Percentiles rank a stretch among this genome's conserved stretches.
phyloP scores from a whole-genome alignment of 768 basidiomycete genomes.

The Leucocoprinus birnbaumii region DNA sequence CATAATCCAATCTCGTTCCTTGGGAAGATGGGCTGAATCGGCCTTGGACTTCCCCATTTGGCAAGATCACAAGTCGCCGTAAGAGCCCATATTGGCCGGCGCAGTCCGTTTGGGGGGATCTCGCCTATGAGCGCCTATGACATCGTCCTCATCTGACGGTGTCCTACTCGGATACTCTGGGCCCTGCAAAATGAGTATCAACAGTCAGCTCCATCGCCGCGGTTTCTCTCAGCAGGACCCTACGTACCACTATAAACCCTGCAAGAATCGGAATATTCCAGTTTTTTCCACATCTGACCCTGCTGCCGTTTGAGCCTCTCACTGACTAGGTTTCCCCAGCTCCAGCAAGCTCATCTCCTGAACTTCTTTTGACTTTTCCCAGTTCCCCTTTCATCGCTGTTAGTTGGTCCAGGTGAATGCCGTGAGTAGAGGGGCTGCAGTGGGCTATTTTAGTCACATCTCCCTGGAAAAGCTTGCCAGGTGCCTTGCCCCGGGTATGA shows the following conservation, averaged over 20 bases:
- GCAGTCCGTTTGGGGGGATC: background rate
- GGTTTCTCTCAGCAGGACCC: background rate
- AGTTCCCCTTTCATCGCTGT: background rate
- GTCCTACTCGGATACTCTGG: slow-evolving; percentile 7
- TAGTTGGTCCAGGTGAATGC: background rate
- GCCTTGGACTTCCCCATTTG: slow-evolving; percentile 3
- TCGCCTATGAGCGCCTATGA: background rate
- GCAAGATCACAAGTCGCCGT: slow-evolving; percentile 4
- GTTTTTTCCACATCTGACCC: background rate
- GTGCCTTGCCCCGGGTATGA: slow-evolving; percentile 9
- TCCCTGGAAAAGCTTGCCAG: slow-evolving; percentile 6
- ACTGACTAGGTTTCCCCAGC: no score
- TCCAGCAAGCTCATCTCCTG: background rate
- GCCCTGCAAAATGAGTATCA: background rate
- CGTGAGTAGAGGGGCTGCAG: background rate
- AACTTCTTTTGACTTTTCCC: background rate
- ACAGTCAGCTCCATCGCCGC: slow-evolving; percentile 4
- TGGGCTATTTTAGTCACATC: slow-evolving; percentile 11
- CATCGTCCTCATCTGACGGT: background rate
- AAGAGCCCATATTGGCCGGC: slow-evolving; percentile 2
- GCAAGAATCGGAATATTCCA: background rate
- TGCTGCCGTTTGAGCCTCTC: background rate
- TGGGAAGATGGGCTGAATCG: background rate
- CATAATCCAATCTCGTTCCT: slow-evolving; percentile 12
- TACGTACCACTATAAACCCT: background rate